Base-by-base conservation (phyloP, 306 rosid genomes). In the Gleditsia sinensis region DNA sequence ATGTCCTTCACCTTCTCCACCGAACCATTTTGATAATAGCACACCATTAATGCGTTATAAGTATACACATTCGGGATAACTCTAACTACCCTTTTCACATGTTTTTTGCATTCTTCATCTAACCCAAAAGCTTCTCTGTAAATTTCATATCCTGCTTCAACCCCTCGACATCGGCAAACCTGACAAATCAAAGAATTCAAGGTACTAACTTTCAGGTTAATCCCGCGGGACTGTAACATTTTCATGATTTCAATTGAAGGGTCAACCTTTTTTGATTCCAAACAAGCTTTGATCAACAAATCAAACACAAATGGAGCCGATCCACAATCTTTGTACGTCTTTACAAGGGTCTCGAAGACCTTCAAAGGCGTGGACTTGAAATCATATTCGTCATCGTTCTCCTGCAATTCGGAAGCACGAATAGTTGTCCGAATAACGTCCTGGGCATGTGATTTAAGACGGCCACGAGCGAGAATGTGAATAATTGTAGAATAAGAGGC, bases 221-320 rank as follows among this genome's bases (percentile, higher is more conserved):
- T 84, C 75, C 90, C 79, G 49, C 91, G 91, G 53, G 91, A 85
- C 40, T 75, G 48, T 36, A 94, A 69, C 96, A 89, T 88, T 71
- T 90, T 82, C 33, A 71, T 74, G 30, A 94, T 88, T 69, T 85
- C 64, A 33, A 86, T 54, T 0, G 96, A 72, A 28, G 87, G 63
- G 11, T 89, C 87, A 20, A 85, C 19, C 32, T 84, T 89, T 34
- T 82, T 86, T 0, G 91, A 85, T 10, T 85, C 83, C 69, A 91
- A 40, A 75, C 87, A 90, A n/a, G 96, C 85, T 73, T 81, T 69
- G 51, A 93, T 75, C 39, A 93, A 71, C 65, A 89, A 80, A 79
- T 89, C 94, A 24, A 93, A 89, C 32, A 93, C 94, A 50, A 93
- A 93, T 0, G 97, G 97, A 5, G 97, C 88, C 7, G 96, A 93